Percentiles rank a stretch among this genome's conserved stretches.
phyloP scores from a whole-genome alignment of 2,329 filamentous ascomycete genomes.

The Metarhizium brunneum region DNA sequence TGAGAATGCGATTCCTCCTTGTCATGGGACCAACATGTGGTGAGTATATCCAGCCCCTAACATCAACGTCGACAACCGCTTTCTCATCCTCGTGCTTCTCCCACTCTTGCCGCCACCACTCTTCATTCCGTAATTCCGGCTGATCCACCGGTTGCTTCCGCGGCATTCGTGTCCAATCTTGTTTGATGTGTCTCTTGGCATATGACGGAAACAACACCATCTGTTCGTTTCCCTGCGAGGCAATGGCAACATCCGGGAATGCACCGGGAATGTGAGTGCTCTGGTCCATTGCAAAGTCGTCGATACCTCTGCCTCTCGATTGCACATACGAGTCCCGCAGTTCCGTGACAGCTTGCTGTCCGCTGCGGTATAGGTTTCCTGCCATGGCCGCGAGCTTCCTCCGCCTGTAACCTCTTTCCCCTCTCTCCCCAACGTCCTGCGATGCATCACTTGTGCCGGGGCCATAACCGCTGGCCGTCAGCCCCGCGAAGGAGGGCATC shows the following conservation, averaged over 20 bases:
- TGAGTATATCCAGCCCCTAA: constrained; percentile 89
- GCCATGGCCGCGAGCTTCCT: constrained; percentile 65
- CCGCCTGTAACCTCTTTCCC: constrained; percentile 62
- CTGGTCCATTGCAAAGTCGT: constrained; percentile 19
- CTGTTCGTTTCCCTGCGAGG: constrained; percentile 73
- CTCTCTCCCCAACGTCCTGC: constrained; percentile 17
- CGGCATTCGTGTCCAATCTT: constrained; percentile 24
- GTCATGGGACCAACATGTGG: constrained; percentile 79
- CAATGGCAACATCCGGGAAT: constrained; percentile 79
- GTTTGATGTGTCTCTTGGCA: constrained; percentile 60
- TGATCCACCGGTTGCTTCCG: constrained; percentile 19
- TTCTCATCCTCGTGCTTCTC: constrained; percentile 71
- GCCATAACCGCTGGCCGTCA: constrained; percentile 17
- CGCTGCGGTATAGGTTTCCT: constrained; percentile 46
- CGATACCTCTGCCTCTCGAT: constrained; percentile 29
- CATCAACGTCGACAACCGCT: constrained; percentile 86
- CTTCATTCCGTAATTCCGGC: constrained; percentile 47
- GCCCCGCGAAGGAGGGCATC: constrained; percentile 17
- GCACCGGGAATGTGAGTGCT: constrained; percentile 54
- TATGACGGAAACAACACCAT: constrained; percentile 96
- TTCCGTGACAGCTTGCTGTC: constrained; percentile 47
- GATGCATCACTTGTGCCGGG: constrained; percentile 15
- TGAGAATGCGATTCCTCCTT: constrained; percentile 74
- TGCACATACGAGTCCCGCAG: constrained; percentile 51
- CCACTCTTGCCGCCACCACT: constrained; percentile 74